Percentiles rank a stretch among this genome's conserved stretches.
These are phyloP conservation scores for Glycyrrhiza uralensis DNA, from an alignment of 306 rosid genomes.

Conservation along the genomic window DNA sequence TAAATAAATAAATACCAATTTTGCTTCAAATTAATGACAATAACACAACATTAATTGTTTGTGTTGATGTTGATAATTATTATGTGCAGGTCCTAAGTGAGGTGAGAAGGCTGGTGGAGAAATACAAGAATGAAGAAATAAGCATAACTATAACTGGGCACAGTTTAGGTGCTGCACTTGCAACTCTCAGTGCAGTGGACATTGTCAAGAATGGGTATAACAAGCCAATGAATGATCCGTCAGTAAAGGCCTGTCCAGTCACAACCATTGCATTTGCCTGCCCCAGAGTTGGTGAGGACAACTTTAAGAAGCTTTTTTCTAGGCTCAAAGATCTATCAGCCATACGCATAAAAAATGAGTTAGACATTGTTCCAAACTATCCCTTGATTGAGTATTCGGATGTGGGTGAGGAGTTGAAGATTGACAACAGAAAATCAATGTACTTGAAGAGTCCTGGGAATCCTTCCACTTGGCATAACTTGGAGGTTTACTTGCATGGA, in stretches of 20 bases:
- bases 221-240: conserved; percentile 30
- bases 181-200: conserved; percentile 73
- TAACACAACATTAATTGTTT: no score
- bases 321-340: conserved; percentile 34
- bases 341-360: conserved; percentile 51
- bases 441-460: conserved; percentile 80
- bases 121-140: conserved; percentile 65
- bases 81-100: conserved; percentile 56
- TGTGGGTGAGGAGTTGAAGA: conserved; percentile 64
- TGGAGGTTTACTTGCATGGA: conserved; percentile 83
- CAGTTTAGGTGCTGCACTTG: conserved; percentile 84
- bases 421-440: conserved; percentile 55
- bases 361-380: conserved; percentile 76
- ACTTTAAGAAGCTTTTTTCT: conserved; percentile 44
- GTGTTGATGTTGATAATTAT: neutral
- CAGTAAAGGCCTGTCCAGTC: conserved; percentile 44
- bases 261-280: conserved; percentile 64
- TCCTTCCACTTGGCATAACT: conserved; percentile 58
- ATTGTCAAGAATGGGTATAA: conserved; percentile 62
- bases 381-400: conserved; percentile 62
- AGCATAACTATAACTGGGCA: conserved; percentile 84
- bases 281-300: conserved; percentile 73
- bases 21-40: neutral
- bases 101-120: conserved; percentile 60
- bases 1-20: no score